A percentile compares a stretch with the other conserved stretches of the same genome.
phyloP scores from a whole-genome alignment of 257 asterid genomes.

The Gynochthodes officinalis region DNA sequence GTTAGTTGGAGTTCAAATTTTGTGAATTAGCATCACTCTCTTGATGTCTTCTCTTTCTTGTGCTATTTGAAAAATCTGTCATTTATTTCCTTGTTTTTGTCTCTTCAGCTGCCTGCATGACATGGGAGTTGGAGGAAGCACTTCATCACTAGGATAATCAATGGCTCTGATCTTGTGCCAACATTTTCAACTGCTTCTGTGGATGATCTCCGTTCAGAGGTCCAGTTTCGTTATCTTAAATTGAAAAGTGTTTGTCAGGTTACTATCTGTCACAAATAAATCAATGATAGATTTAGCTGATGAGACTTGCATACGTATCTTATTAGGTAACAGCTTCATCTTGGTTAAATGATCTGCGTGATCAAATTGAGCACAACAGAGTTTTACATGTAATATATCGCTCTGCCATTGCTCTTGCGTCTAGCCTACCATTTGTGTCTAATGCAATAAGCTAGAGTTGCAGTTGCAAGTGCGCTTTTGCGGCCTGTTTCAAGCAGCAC shows the following conservation, averaged over 20 bases:
- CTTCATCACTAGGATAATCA: slow-evolving; percentile 69
- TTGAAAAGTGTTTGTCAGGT: neutral
- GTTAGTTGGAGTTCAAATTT: no score
- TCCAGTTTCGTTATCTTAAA: slow-evolving; percentile 20
- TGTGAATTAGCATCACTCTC: no score
- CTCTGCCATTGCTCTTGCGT: slow-evolving; percentile 81
- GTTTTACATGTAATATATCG: slow-evolving; percentile 65
- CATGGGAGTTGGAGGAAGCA: slow-evolving; percentile 83
- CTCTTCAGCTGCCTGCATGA: slow-evolving; percentile 78
- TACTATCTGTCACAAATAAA: neutral
- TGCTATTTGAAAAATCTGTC: neutral
- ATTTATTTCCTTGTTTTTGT: neutral
- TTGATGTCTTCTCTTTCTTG: neutral
- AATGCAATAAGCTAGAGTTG: slow-evolving; percentile 82
- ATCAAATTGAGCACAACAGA: slow-evolving; percentile 74
- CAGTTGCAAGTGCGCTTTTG: slow-evolving; percentile 81
- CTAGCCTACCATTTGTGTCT: slow-evolving; percentile 79
- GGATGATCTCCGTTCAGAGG: slow-evolving; percentile 87
- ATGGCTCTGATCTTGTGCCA: slow-evolving; percentile 89
- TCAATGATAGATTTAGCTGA: neutral
- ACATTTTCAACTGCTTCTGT: slow-evolving; percentile 76
- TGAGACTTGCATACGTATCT: slow-evolving; percentile 6
- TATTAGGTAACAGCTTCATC: slow-evolving; percentile 81
- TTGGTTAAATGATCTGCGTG: slow-evolving; percentile 83
- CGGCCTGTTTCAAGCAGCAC: slow-evolving; percentile 93